A percentile compares a stretch with the other conserved stretches of the same genome.
Conservation (phyloP, 179 eudicot species). For the Drosera spatulata region DNA sequence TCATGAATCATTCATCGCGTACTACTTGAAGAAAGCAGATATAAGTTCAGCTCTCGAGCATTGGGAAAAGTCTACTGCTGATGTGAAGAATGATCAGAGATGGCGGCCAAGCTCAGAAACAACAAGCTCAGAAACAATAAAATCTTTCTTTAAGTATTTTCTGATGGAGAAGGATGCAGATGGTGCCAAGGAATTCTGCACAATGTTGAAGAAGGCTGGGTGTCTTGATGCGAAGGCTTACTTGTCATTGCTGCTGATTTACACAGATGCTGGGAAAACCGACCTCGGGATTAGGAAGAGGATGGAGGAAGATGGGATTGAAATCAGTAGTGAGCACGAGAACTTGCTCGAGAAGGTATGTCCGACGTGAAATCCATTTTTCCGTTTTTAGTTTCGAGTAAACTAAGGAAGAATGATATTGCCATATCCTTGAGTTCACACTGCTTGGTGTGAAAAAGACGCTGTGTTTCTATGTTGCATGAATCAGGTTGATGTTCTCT, state of each 20-base stretch:
- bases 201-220: conserved; percentile 25
- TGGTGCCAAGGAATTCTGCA: conserved; percentile 44
- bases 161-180: conserved; percentile 37
- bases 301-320: conserved; percentile 40
- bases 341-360: conserved; percentile 31
- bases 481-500: too few relatives aligned
- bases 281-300: conserved; percentile 31
- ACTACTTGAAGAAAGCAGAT: conserved; percentile 29
- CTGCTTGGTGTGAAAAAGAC: too few relatives aligned
- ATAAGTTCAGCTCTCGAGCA: conserved; percentile 33
- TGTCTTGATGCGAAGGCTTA: conserved; percentile 30
- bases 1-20: conserved; percentile 28
- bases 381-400: too few relatives aligned
- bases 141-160: conserved; percentile 19
- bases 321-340: conserved; percentile 29
- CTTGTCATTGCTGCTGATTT: conserved; percentile 31
- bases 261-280: conserved; percentile 42
- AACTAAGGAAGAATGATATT: too few relatives aligned
- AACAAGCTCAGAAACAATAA: conserved; percentile 7
- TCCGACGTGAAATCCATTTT: conserved; percentile 6
- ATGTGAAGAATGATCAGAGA: conserved; percentile 11
- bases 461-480: too few relatives aligned
- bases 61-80: conserved; percentile 33
- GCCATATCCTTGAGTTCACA: too few relatives aligned
- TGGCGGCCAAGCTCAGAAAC: conserved; percentile 22